phyloP scores from a whole-genome alignment of 306 rosid species.

The Leucaena leucocephala region DNA sequence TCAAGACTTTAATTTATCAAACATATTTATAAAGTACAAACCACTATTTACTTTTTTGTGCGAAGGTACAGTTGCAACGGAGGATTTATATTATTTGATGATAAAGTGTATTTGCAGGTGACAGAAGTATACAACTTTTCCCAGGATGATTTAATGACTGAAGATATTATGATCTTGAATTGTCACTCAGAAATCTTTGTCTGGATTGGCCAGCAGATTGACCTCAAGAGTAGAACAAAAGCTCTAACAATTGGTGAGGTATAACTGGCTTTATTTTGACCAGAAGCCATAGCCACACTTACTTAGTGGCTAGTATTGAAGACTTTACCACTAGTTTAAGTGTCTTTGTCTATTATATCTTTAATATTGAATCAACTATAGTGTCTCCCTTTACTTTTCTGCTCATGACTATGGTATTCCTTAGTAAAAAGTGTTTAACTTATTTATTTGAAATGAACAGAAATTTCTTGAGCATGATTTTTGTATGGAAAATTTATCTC shows the following conservation, averaged over 20 bases:
- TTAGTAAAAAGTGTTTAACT: not conserved
- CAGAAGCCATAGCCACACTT: constrained; percentile 31
- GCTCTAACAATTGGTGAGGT: constrained; percentile 96
- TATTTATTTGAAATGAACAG: constrained; percentile 53
- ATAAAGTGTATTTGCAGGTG: constrained; percentile 62
- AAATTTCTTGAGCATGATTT: constrained; percentile 86
- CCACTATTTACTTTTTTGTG: not conserved
- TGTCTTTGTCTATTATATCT: not conserved
- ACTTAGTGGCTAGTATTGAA: constrained; percentile 17
- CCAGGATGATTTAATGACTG: constrained; percentile 99
- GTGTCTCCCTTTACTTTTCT: not conserved
- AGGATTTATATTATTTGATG: constrained; percentile 33
- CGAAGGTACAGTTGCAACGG: constrained; percentile 29
- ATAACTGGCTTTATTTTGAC: constrained; percentile 43
- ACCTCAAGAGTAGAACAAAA: constrained; percentile 63
- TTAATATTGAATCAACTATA: constrained; percentile 23
- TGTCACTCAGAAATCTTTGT: constrained; percentile 82
- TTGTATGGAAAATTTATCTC: constrained; percentile 75
- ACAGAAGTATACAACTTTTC: constrained; percentile 85
- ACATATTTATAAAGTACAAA: constrained; percentile 2
- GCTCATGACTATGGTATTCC: not conserved
- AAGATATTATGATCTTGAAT: constrained; percentile 84
- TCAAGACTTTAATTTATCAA: constrained; percentile 5
- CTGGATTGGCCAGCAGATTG: constrained; percentile 93
- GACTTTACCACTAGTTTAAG: constrained; percentile 3